Conservation (phyloP, 768 basidiomycete species). For the Mycena sanguinolenta region DNA sequence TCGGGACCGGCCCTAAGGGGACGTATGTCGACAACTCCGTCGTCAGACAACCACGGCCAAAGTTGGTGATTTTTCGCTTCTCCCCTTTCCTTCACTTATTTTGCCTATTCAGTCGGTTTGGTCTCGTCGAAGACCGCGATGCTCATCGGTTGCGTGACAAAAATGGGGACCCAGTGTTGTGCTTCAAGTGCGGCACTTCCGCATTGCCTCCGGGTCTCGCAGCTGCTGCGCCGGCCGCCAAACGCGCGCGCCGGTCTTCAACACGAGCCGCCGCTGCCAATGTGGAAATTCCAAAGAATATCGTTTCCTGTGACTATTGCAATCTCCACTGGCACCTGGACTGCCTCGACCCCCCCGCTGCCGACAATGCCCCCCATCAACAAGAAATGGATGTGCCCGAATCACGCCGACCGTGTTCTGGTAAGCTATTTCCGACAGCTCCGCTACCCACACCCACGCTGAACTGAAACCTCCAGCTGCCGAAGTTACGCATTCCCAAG, state of each 20-base stretch:
- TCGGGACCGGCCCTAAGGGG: conserved; percentile 83
- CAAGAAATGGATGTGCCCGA: conserved; percentile 99
- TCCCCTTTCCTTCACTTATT: conserved; percentile 25
- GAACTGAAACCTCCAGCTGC: conserved; percentile 61
- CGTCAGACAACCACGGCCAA: conserved; percentile 81
- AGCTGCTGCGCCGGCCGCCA: conserved; percentile 66
- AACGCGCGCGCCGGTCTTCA: conserved; percentile 66
- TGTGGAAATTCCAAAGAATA: conserved; percentile 75
- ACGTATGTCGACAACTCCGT: conserved; percentile 87
- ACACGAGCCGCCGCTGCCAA: conserved; percentile 52
- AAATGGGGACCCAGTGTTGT: conserved; percentile 86
- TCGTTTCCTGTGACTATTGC: conserved; percentile 97
- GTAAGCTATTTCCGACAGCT: conserved; percentile 54
- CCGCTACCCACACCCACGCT: conserved; percentile 30
- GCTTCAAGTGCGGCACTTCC: conserved; percentile 90
- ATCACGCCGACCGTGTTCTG: conserved; percentile 89
- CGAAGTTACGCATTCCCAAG: conserved; percentile 85
- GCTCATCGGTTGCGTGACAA: conserved; percentile 88
- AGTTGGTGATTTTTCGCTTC: conserved; percentile 66
- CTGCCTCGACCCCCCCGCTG: conserved; percentile 93
- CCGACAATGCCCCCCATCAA: conserved; percentile 86
- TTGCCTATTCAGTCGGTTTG: conserved; percentile 71
- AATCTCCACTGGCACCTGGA: conserved; percentile 96
- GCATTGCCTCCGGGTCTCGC: conserved; percentile 72
- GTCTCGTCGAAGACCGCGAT: conserved; percentile 93